Evolutionary conservation across 176 grass and related monocot genomes (phyloP), one percentile per base, ranked within the genome.

Genomic region (bread wheat (Triticum aestivum)): DNA sequence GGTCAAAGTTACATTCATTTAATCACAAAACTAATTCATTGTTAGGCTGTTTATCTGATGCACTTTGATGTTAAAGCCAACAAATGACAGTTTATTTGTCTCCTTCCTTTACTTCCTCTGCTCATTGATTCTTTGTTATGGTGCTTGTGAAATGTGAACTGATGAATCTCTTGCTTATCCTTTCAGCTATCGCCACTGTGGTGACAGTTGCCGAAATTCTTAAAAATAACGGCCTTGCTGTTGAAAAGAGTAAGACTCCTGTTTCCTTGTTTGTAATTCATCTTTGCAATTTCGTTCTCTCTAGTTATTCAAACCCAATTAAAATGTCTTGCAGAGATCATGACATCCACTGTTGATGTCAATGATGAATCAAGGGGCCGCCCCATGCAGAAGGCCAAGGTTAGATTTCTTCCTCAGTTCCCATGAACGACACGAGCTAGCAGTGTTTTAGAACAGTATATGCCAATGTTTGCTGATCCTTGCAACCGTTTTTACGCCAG

Each of bases 301-400:
- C 69, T 79, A 74, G 79, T 73, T 27, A 75, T 65, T 81, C 11
- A 44, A 30, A 79, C 69, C 11, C 8, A 44, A 30, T 79, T 6
- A 65, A 67, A 77, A 59, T 83, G 24, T 5, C 13, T 82, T 87
- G 44, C 77, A 96, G 97, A 93, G 83, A 96, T 99, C 51, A 92
- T 69, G 92, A 99, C 97, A 33, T 94, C 92, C n/a, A 96, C 89
- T 39, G 82, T 96, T 23, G 97, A 99, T 91, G 93, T 99, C 41
- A 94, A 94, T 41, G 97, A 99, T 64, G 97, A 94, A 26, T 77
- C 92, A 61, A 96, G 87, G 91, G 79, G 65, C 52, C 88, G 89
- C 41, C 90, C 85, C 11, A 88, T 99, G 61, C 97, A 94, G 73
- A 99, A 99, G 85, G 97, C 97, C 26, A 99, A 96, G 97, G 97